These are phyloP conservation scores for Silene conica DNA, from an alignment of 148 eudicot species.

Conservation along the genomic window DNA sequence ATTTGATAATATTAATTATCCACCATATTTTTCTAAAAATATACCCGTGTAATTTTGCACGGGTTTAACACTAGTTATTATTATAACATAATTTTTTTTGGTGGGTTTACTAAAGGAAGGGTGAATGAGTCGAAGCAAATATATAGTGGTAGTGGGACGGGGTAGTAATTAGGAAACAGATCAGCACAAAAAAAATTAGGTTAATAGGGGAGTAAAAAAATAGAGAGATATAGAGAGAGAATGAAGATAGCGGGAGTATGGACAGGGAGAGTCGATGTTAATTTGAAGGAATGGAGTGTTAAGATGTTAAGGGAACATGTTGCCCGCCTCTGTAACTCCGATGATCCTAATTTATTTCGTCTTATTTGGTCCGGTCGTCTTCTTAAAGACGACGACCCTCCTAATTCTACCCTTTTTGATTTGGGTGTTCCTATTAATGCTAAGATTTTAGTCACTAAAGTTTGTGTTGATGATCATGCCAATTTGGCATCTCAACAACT, in stretches of 20 bases:
- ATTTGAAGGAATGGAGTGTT: slow-evolving; percentile 61
- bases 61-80: too few relatives aligned
- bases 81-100: too few relatives aligned
- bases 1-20: too few relatives aligned
- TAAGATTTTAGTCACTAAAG: slow-evolving; percentile 55
- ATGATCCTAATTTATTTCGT: slow-evolving; percentile 33
- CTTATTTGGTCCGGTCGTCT: slow-evolving; percentile 74
- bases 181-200: too few relatives aligned
- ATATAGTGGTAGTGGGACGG: too few relatives aligned
- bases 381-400: slow-evolving; percentile 48
- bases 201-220: too few relatives aligned
- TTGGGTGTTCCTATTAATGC: slow-evolving; percentile 65
- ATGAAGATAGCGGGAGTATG: slow-evolving; percentile 80
- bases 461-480: slow-evolving; percentile 39
- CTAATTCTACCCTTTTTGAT: slow-evolving; percentile 35
- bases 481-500: slow-evolving; percentile 66
- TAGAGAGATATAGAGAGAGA: slow-evolving; percentile 26
- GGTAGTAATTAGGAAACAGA: too few relatives aligned
- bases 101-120: too few relatives aligned
- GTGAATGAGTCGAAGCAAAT: too few relatives aligned
- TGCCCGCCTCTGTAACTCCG: slow-evolving; percentile 39
- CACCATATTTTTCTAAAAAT: too few relatives aligned
- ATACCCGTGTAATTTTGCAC: too few relatives aligned
- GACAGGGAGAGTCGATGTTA: slow-evolving; percentile 65
- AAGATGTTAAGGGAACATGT: slow-evolving; percentile 55